Evolutionary conservation across 768 basidiomycete species (phyloP), one percentile per base, ranked within the genome.

Genomic region (Phlebiopsis flavidoalba): DNA sequence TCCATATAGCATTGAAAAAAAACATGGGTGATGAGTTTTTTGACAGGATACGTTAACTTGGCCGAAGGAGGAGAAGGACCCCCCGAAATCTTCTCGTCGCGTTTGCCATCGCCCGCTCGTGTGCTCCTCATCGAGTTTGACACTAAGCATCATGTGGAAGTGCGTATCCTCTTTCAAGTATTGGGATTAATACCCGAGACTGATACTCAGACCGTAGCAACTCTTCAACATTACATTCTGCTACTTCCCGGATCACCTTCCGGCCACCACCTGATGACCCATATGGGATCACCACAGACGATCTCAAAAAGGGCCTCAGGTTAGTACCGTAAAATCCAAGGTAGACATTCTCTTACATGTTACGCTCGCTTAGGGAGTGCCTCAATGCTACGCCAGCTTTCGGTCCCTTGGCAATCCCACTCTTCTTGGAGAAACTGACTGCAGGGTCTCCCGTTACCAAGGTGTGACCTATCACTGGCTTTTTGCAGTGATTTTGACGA

Each of bases 231-330:
- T 98, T 70, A 91, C 88, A 0, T 98, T 95, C 72, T 98, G 97
- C 72, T 99, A 99, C 72, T 99, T 98, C 75, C 97, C 97, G 0
- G n/a, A 98, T 99, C 59, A 93, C 94, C 0, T 99, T 97, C 76
- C 83, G 90, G 60, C 94, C 96, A 8, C 93, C 95, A 17, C 89
- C 93, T 0, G 88, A 94, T 65, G 95, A 98, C 69, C 94, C 93
- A 17, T 95, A 96, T 71, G 89, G 90, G 3, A 95, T 99, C 61
- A 90, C 88, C 2, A 79, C 91, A 0, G 92, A 95, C 35, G 91
- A 98, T 69, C 81, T 99, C 21, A 89, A 89, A 67, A 64, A 70
- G 55, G 78, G 87, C 1, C 80, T 98, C 15, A 79, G 86, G 91
- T 88, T 66, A 47, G 75, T 65, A 11, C 8, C 6, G 1, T n/a